A percentile compares a stretch with the other conserved stretches of the same genome.
Evolutionary conservation across 1,139 yeast species (phyloP).

Genomic region (Suhomyces terraborum): DNA sequence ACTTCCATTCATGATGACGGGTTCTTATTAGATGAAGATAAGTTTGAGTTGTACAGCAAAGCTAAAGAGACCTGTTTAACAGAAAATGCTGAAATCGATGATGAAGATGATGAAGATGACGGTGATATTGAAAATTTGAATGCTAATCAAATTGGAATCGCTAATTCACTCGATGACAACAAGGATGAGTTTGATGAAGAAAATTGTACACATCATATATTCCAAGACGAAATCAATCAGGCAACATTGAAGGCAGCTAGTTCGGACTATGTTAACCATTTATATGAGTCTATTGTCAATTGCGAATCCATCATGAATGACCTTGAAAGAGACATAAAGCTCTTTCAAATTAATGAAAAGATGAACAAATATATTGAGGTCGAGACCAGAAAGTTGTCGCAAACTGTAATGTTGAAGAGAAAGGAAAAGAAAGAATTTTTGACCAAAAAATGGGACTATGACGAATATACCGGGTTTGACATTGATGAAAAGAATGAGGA

Average conservation of each 20-base stretch:
- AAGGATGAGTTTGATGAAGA: conserved; percentile 14
- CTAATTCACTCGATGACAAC: conserved; percentile 19
- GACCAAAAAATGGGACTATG: conserved; percentile 52
- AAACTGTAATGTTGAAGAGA: conserved; percentile 37
- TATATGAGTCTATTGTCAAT: conserved; percentile 38
- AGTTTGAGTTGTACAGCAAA: conserved; percentile 31
- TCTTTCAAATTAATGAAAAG: conserved; percentile 36
- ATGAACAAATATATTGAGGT: conserved; percentile 35
- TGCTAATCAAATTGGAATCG: conserved; percentile 21
- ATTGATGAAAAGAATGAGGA: conserved; percentile 52
- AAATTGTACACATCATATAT: conserved; percentile 5
- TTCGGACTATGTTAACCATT: conserved; percentile 23
- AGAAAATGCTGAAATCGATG: conserved; percentile 29
- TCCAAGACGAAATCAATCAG: conserved; percentile 3
- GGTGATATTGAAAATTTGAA: conserved; percentile 26
- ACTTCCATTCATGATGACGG: conserved; percentile 36
- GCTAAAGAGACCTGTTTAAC: conserved; percentile 21
- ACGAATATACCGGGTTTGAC: conserved; percentile 56
- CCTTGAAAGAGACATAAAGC: conserved; percentile 47
- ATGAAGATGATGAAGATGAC: conserved; percentile 30
- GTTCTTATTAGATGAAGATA: conserved; percentile 39
- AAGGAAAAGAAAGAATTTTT: conserved; percentile 36
- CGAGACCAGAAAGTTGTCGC: conserved; percentile 37
- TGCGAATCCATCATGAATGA: conserved; percentile 39
- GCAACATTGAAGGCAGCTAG: conserved; percentile 8